A percentile compares a stretch with the other conserved stretches of the same genome.
Evolutionary conservation across 768 basidiomycete genomes (phyloP).

Genomic region (Boletus rubescentipes): DNA sequence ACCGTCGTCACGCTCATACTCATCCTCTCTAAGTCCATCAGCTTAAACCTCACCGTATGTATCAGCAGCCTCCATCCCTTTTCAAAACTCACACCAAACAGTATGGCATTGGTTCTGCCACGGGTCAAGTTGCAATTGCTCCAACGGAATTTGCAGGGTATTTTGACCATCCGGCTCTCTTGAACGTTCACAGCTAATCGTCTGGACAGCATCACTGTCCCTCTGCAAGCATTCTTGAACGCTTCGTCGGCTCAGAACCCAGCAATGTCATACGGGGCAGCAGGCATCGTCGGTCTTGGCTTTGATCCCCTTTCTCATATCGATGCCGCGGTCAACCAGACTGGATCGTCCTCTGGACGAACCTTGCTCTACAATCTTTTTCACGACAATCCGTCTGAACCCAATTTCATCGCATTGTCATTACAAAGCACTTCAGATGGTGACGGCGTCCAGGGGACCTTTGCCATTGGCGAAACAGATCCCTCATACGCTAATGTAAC

Average conservation of each 20-base stretch:
- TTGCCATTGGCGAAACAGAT: conserved; percentile 75
- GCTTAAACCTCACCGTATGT: conserved; percentile 62
- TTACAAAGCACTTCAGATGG: conserved; percentile 59
- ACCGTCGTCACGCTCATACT: background rate
- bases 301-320: conserved; percentile 76
- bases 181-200: conserved; percentile 6
- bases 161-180: conserved; percentile 18
- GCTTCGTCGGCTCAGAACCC: conserved; percentile 67
- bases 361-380: conserved; percentile 78
- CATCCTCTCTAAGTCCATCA: conserved; percentile 36
- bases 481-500: conserved; percentile 58
- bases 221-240: conserved; percentile 73
- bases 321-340: conserved; percentile 57
- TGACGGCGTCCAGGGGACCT: conserved; percentile 61
- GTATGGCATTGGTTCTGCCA: conserved; percentile 84
- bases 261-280: conserved; percentile 66
- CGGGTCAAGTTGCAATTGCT: conserved; percentile 61
- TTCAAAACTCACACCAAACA: conserved; percentile 24
- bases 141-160: conserved; percentile 71
- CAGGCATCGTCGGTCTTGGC: conserved; percentile 74
- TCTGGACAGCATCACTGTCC: conserved; percentile 51
- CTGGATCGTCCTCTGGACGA: conserved; percentile 59
- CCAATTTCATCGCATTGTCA: conserved; percentile 80
- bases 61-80: background rate
- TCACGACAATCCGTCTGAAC: conserved; percentile 59